Percentiles rank a stretch among this genome's conserved stretches.
These are phyloP conservation scores for Macadamia tetraphylla DNA, from an alignment of 164 flowering plant species.

Conservation along the genomic window DNA sequence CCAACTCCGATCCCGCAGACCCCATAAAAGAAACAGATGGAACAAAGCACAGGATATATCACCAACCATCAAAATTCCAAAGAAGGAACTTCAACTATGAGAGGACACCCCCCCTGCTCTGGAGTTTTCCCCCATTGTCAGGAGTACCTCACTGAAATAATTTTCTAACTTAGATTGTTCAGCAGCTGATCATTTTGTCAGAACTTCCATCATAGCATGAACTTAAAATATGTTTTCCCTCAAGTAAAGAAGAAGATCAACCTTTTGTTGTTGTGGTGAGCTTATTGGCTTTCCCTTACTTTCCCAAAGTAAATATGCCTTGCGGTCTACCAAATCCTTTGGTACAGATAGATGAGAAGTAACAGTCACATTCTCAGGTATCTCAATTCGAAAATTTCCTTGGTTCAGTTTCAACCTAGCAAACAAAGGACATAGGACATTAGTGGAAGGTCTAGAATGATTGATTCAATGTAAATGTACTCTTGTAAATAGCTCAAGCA, in stretches of 20 bases:
- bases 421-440: neutral
- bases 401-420: slow-evolving; percentile 32
- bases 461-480: neutral
- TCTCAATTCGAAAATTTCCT: slow-evolving; percentile 36
- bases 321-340: slow-evolving; percentile 30
- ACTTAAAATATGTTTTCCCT: neutral
- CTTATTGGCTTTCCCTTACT: slow-evolving; percentile 33
- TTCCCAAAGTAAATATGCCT: slow-evolving; percentile 37
- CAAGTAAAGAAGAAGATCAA: neutral
- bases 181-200: neutral
- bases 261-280: slow-evolving; percentile 37
- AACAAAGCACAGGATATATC: no score
- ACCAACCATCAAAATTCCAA: no score
- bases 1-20: no score
- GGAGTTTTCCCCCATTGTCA: no score
- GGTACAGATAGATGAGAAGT: slow-evolving; percentile 24
- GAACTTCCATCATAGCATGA: neutral
- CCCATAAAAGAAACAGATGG: no score
- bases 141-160: no score
- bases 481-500: no score
- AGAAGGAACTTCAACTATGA: no score
- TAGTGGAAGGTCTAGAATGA: neutral
- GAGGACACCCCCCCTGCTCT: no score
- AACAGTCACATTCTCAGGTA: slow-evolving; percentile 20
- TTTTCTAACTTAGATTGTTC: no score